A percentile compares a stretch with the other conserved stretches of the same genome.
phyloP scores from a whole-genome alignment of 495 filamentous ascomycete species.

The Neurospora terricola region DNA sequence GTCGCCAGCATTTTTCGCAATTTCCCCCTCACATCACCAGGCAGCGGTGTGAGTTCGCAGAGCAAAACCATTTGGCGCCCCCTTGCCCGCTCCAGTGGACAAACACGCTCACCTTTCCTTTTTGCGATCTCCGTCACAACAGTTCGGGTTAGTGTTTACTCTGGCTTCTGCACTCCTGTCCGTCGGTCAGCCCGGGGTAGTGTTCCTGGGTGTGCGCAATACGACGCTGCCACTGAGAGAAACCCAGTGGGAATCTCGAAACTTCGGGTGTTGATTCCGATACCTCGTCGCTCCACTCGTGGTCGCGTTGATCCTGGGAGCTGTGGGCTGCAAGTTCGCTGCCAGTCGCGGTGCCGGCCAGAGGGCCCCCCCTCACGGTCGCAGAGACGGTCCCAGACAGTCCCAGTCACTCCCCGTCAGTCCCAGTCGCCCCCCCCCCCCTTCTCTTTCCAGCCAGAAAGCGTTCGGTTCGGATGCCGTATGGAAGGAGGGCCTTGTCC shows the following conservation, averaged over 20 bases:
- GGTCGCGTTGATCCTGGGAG: conserved; percentile 18
- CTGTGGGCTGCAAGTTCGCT: conserved; percentile 1
- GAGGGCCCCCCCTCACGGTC: neutral
- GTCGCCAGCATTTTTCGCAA: neutral
- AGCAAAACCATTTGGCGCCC: conserved; percentile 6
- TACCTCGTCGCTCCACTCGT: conserved; percentile 29
- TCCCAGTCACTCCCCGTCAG: conserved; percentile 11
- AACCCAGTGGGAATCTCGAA: conserved; percentile 33
- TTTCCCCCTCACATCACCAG: neutral
- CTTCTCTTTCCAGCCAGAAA: neutral
- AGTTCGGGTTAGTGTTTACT: conserved; percentile 6
- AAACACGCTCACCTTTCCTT: conserved; percentile 3
- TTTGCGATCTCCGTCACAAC: conserved; percentile 1
- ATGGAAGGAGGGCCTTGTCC: conserved; percentile 29
- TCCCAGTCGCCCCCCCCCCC: conserved; percentile 9
- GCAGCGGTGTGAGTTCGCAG: neutral
- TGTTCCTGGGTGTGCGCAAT: conserved; percentile 2
- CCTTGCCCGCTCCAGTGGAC: conserved; percentile 3
- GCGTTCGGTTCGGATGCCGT: conserved; percentile 17
- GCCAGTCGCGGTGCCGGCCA: neutral
- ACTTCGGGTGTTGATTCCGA: conserved; percentile 36
- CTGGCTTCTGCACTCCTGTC: neutral
- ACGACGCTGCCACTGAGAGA: conserved; percentile 8
- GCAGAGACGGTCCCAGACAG: neutral
- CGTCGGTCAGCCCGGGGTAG: conserved; percentile 7